Base-by-base conservation (phyloP, 108 stramenopile genomes). In the Ochromonas danica region DNA sequence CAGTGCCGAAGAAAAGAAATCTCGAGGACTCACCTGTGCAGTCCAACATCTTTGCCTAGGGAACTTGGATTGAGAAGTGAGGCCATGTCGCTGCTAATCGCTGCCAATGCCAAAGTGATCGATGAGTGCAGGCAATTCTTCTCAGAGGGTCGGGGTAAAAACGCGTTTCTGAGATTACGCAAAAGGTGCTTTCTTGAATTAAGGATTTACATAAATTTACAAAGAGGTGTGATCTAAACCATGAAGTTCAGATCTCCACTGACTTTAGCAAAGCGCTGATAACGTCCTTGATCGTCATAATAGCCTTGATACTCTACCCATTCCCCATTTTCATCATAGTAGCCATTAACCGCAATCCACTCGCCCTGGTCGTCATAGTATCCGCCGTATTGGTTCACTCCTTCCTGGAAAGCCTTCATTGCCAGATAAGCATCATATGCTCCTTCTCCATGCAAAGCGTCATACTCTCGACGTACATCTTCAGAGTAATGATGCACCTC, bases 261-360 rank as follows among this genome's bases (percentile, higher is more conserved):
- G 10, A 67, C 31, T 25, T 67, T 67, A 6, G 63, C 30, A 36
- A 14, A 67, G 14, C 6, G 6, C 3, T 14, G 3, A 36, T 35
- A 67, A 6, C 35, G 3, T 28, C 63, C 63, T 36, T 28, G 3
- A 6, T 67, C 63, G 31, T 67, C 63, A 36, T 67, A 67, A 36
- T 67, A 67, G 31, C 63, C 63, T 36, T 67, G 14, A 36, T 67
- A 33, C 31, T 3, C 63, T 25, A 67, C 63, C 63, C 63, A 67
- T 6, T 67, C 31, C 17, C 31, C 3, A 28, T 67, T 25, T 36
- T 28, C 63, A 36, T 67, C 63, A 36, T 35, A 67, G 31, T 67
- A 67, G 31, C 63, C 63, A 6, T 33, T 35, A 6, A 25, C 63
- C 17, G 25, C 63, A 28, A 35, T 28, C 63, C 63, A 67, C 17